A percentile compares a stretch with the other conserved stretches of the same genome.
These are phyloP conservation scores for Luffa acutangula DNA, from an alignment of 306 rosid species.

Conservation along the genomic window DNA sequence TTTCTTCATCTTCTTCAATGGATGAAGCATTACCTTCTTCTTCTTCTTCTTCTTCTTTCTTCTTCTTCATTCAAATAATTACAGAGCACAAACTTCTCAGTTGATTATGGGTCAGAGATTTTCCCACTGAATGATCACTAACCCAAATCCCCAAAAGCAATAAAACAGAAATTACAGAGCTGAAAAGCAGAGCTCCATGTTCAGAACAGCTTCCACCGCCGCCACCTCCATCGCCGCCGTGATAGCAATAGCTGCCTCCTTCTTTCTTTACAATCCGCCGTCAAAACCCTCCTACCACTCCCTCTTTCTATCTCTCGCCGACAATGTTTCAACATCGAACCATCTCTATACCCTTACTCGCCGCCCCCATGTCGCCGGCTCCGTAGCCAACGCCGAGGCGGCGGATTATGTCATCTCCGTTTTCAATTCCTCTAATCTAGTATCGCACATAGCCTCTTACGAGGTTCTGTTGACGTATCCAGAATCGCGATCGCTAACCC, in stretches of 20 bases:
- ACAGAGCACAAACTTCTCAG: background rate
- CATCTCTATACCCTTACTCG: constrained; percentile 43
- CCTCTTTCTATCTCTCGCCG: constrained; percentile 41
- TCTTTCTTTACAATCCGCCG: constrained; percentile 22
- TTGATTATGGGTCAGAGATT: background rate
- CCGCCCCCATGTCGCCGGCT: constrained; percentile 54
- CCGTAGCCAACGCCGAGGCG: constrained; percentile 53
- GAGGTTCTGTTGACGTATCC: constrained; percentile 39
- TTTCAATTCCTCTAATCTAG: constrained; percentile 27
- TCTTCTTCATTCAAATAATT: background rate
- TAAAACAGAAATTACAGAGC: background rate
- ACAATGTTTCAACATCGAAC: constrained; percentile 37
- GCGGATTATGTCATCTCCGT: constrained; percentile 39
- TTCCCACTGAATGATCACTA: background rate
- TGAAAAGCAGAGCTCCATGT: constrained; percentile 5
- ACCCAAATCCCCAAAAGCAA: background rate
- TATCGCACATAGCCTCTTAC: constrained; percentile 38
- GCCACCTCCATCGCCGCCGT: constrained; percentile 14
- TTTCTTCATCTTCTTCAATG: background rate
- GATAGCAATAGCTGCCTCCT: constrained; percentile 21
- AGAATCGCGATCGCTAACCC: constrained; percentile 29
- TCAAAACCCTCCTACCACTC: constrained; percentile 41
- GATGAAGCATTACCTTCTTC: background rate
- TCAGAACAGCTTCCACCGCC: constrained; percentile 9
- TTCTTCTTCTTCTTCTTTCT: background rate